phyloP scores from a whole-genome alignment of 768 basidiomycete species.

The Tylopilus balloui region DNA sequence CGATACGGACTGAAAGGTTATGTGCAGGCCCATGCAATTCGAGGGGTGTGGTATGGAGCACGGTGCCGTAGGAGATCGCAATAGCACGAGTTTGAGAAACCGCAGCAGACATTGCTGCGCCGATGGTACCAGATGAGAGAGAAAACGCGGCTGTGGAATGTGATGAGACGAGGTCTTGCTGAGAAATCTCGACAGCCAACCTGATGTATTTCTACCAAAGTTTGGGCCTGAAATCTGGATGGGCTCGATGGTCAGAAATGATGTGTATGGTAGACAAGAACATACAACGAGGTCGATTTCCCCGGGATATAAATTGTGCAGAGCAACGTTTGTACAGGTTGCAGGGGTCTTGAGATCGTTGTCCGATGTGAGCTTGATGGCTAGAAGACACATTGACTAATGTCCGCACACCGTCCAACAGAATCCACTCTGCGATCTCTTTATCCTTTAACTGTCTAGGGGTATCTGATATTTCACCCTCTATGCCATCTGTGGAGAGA shows the following conservation, averaged over 20 bases:
- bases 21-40: slow-evolving; percentile 68
- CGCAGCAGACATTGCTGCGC: slow-evolving; percentile 80
- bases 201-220: slow-evolving; percentile 77
- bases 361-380: slow-evolving; percentile 5
- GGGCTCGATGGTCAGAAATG: background rate
- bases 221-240: slow-evolving; percentile 80
- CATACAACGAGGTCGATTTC: slow-evolving; percentile 86
- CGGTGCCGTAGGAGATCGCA: slow-evolving; percentile 84
- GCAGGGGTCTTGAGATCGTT: slow-evolving; percentile 65
- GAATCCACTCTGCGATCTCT: slow-evolving; percentile 87
- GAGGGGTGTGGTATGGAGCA: slow-evolving; percentile 62
- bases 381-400: slow-evolving; percentile 19
- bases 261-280: slow-evolving; percentile 9
- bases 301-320: slow-evolving; percentile 83
- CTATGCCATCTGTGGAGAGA: slow-evolving; percentile 41
- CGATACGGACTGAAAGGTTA: slow-evolving; percentile 58
- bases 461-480: slow-evolving; percentile 59
- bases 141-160: slow-evolving; percentile 66
- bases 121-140: slow-evolving; percentile 88
- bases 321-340: slow-evolving; percentile 84
- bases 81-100: slow-evolving; percentile 71
- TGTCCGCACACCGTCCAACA: slow-evolving; percentile 68
- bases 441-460: slow-evolving; percentile 68
- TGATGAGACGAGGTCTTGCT: background rate
- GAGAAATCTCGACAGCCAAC: slow-evolving; percentile 36